phyloP scores from a whole-genome alignment of 1,139 yeast species.

The Lodderomyces parapsilosis region DNA sequence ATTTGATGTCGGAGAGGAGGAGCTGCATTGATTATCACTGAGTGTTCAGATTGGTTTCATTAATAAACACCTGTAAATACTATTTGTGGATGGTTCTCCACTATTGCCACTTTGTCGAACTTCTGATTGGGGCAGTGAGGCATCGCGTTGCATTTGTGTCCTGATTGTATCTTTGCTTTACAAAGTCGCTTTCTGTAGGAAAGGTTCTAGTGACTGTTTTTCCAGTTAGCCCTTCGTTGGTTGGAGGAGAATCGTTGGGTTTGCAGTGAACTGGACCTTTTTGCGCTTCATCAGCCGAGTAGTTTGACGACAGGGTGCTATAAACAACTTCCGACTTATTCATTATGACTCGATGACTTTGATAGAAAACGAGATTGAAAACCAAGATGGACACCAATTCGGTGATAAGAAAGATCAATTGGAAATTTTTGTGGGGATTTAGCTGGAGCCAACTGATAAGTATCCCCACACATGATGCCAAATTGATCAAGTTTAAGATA shows the following conservation, averaged over 20 bases:
- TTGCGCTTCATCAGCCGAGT: constrained; percentile 6
- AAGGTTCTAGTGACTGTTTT: constrained; percentile 5
- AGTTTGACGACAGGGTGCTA: constrained; percentile 10
- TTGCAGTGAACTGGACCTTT: neutral
- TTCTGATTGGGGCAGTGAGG: constrained; percentile 8
- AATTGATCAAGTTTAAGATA: constrained; percentile 4
- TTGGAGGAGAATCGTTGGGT: neutral
- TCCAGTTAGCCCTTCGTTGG: constrained; percentile 3
- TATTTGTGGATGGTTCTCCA: neutral
- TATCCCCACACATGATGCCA: constrained; percentile 6
- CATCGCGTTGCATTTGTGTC: constrained; percentile 5
- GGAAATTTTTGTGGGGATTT: neutral
- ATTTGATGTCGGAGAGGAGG: constrained; percentile 12
- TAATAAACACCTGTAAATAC: constrained; percentile 3
- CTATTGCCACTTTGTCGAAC: neutral
- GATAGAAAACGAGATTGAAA: constrained; percentile 8
- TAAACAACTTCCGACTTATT: neutral
- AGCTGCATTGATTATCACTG: neutral
- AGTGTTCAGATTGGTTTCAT: neutral
- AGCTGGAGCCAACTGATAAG: constrained; percentile 4
- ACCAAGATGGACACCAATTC: constrained; percentile 10
- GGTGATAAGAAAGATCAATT: constrained; percentile 8
- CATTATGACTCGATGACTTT: constrained; percentile 10
- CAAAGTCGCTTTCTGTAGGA: neutral
- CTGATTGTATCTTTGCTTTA: neutral